Base-by-base conservation (phyloP, 106 monocot genomes). In the Acorus gramineus region DNA sequence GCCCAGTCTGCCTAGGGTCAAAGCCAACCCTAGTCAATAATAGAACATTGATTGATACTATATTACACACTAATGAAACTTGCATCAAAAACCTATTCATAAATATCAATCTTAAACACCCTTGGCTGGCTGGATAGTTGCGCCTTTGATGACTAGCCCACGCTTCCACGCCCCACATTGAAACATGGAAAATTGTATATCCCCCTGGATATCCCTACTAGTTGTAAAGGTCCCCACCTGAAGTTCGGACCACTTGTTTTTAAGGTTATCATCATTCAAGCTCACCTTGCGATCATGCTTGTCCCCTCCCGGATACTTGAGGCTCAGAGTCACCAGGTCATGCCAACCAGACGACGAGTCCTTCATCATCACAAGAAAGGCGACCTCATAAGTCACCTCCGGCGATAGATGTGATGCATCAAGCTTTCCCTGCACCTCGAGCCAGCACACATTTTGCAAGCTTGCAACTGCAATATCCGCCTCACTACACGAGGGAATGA, bases 101-200 rank as follows among this genome's bases (percentile, higher is more conserved):
- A 28, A 28, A 28, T 28, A 28, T 28, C 28, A 28, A 28, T 28
- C 28, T 28, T 0, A 28, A 28, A 28, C 28, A 28, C 28, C 28
- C 44, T 77, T 65, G 46, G 74, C 70, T 4, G 83, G 83, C n/a
- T 65, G 28, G 13, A 87, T 65, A 14, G 61, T 63, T 3, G 55
- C 62, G 8, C 89, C 81, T 59, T 77, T 79, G 10, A 89, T 12
- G 8, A 74, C 46, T n/a, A 89, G 78, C n/a, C 89, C 89, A 5
- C 63, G 42, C 71, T 89, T 89, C 89, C 89, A 89, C 3, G 46
- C 47, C 28, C 81, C 81, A 6, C 66, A 71, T 43, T 76, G 65
- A 51, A 79, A 77, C 74, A 89, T 48, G 11, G 82, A 85, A 14
- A 85, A 63, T 65, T 82, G 64, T 14, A 85, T 42, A 12, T 76